Base-by-base conservation (phyloP, 225 moss, liverwort and hornwort genomes). In the Antitrichia curtipendula region DNA sequence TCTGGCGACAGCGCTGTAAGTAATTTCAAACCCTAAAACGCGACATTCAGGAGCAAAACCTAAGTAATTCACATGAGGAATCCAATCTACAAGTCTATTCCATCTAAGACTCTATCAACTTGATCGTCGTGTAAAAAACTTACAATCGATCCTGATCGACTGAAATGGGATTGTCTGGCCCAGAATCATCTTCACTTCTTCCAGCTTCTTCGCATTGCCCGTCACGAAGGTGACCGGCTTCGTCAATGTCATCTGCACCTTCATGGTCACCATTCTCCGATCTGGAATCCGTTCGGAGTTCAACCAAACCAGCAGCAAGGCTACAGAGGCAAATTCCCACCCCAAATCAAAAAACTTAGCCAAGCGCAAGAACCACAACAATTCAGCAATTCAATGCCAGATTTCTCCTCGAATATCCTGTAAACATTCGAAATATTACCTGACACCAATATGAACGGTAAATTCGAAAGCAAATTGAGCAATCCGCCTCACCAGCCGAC, bases 161-260 rank as follows among this genome's bases (percentile, higher is more conserved):
- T 91, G 96, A 76, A 97, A 99, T 27, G 99, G 99, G 60, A 99
- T 99, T n/a, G 95, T 87, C 86, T 96, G 91, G 75, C 99, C 99
- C 54, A 99, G 94, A 88, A 99, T 99, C 99, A 99, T 97, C 91
- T 94, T 97, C 92, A 99, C 99, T 90, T 99, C 99, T 90, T 99
- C 99, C 76, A 99, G 88, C 89, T 99, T 99, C 87, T 95, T 99
- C 65, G 96, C 88, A 89, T 99, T 99, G 52, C 98, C 97, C 16
- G 98, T 97, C 81, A 99, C 98, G 83, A 99, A 99, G 24, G 98
- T 99, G 80, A 99, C 97, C 22, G 97, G 96, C 85, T 95, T 95
- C 69, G 98, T 88, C 85, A 99, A 91, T 78, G 93, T 90, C 98
- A 99, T 96, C 81, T 90, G 94, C 84, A 95, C 93, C 87, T 92